Percentiles rank a stretch among this genome's conserved stretches.
Conservation (phyloP, 345 rosid species). For the Dipteronia dyeriana region DNA sequence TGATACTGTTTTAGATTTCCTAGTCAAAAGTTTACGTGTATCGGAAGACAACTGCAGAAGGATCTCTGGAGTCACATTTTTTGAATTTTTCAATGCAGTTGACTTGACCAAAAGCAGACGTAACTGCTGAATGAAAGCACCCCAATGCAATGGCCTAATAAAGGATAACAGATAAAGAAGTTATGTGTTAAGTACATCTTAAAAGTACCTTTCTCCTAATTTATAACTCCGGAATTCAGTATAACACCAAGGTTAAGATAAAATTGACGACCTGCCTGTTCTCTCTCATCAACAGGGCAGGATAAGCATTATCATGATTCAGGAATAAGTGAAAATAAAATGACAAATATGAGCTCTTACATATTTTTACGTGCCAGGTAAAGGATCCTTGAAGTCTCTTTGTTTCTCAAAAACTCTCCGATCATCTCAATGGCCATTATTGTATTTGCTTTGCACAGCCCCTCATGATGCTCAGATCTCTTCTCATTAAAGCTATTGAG, state of each 20-base stretch:
- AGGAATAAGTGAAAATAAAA: slow-evolving; percentile 13
- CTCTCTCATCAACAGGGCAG: slow-evolving; percentile 3
- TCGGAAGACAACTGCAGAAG: slow-evolving; percentile 65
- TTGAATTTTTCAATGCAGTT: slow-evolving; percentile 58
- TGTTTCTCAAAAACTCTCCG: slow-evolving; percentile 69
- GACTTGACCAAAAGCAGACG: slow-evolving; percentile 67
- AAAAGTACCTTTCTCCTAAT: slow-evolving; percentile 10
- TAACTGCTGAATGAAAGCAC: slow-evolving; percentile 59
- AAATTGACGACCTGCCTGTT: slow-evolving; percentile 6
- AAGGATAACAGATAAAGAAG: slow-evolving; percentile 4
- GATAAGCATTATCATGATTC: background rate
- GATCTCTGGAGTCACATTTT: slow-evolving; percentile 53
- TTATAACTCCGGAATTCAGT: slow-evolving; percentile 1
- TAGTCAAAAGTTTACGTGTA: slow-evolving; percentile 37
- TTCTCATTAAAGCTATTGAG: slow-evolving; percentile 44
- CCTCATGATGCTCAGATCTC: slow-evolving; percentile 54
- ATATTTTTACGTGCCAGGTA: slow-evolving; percentile 71
- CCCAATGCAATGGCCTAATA: slow-evolving; percentile 81
- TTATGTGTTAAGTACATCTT: slow-evolving; percentile 1
- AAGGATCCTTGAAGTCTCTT: slow-evolving; percentile 76
- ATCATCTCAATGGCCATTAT: slow-evolving; percentile 74
- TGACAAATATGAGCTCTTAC: slow-evolving; percentile 44
- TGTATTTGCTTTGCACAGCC: slow-evolving; percentile 61
- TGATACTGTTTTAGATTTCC: slow-evolving; percentile 51
- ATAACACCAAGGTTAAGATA: background rate